phyloP scores from a whole-genome alignment of 345 rosid species.

The Aegle marmelos region DNA sequence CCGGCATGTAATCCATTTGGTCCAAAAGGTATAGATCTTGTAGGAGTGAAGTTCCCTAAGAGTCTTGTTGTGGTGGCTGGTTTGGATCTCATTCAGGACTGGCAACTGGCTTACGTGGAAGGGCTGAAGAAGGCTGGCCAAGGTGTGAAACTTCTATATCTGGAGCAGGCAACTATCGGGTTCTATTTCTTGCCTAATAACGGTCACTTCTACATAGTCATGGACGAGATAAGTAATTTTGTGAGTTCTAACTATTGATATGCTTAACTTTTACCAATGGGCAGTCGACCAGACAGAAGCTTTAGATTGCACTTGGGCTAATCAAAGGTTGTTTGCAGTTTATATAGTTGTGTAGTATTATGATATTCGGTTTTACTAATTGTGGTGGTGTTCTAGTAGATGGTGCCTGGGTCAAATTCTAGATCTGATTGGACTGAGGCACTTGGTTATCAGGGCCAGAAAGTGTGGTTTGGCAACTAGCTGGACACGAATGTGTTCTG shows the following conservation, averaged over 20 bases:
- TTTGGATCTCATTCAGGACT: constrained; percentile 75
- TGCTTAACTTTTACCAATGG: constrained; percentile 29
- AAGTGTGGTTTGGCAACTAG: constrained; percentile 36
- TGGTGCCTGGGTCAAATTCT: constrained; percentile 15
- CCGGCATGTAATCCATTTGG: constrained; percentile 90
- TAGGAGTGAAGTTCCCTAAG: constrained; percentile 67
- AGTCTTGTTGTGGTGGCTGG: constrained; percentile 88
- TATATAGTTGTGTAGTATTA: constrained; percentile 29
- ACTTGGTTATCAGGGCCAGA: constrained; percentile 17
- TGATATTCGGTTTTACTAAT: constrained; percentile 29
- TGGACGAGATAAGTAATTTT: constrained; percentile 72
- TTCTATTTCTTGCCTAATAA: constrained; percentile 86
- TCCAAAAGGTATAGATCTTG: constrained; percentile 47
- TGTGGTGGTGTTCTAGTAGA: constrained; percentile 13
- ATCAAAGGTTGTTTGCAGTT: constrained; percentile 27
- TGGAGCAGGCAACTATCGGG: constrained; percentile 81
- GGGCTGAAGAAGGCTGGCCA: constrained; percentile 75
- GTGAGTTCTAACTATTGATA: constrained; percentile 43
- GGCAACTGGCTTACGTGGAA: constrained; percentile 74
- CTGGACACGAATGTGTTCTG: constrained; percentile 26
- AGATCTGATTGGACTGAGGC: constrained; percentile 15
- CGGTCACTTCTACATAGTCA: constrained; percentile 63
- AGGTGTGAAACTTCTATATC: constrained; percentile 58
- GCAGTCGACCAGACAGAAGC: constrained; percentile 30
- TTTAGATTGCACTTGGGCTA: constrained; percentile 28